Evolutionary conservation across 164 flowering plant genomes (phyloP), one percentile per base, ranked within the genome.

Genomic region (Echeveria elegans): DNA sequence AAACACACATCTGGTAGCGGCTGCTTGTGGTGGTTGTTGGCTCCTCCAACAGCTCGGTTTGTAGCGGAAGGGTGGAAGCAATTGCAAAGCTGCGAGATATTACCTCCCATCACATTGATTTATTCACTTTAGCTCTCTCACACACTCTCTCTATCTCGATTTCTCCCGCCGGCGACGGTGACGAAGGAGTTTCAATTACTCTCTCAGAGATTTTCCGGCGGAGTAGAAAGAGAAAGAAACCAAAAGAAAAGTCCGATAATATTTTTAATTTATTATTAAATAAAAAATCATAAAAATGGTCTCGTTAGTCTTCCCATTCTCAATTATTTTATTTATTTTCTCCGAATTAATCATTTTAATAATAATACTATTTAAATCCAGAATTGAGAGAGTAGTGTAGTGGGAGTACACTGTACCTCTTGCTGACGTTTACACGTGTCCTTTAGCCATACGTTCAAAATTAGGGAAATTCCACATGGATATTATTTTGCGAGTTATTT

Each of bases 21-120:
- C 30, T 72, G 65, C 32, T 48, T 11, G 8, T 36, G 18, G 6
- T 21, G 24, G 8, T 31, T n/a, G n/a, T 29, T 7, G 37, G 14
- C 19, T 32, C 23, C 64, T 31, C 64, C 36, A 30, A 30, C 37
- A 8, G 38, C 36, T 32, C 48, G 63, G 70, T 16, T 58, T 32
- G 65, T 19, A 72, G 52, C 66, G 65, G 73, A 71, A 50, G 71
- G 62, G 19, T 58, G 70, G 81, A 85, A 71, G 77, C 87, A 83
- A 40, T 82, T 79, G 63, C 70, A 69, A 71, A 80, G 82, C 70
- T 77, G 75, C 71, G 88, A 86, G 70, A 85, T 64, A 47, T 83
- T 82, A 64, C 81, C 75, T 72, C 91, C 91, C 91, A 86, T 85
- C 86, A 81, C 88, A 85, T 80, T 79, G 84, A 73, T 50, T 69